These are phyloP conservation scores for Fusarium verrucosum DNA, from an alignment of 2,329 filamentous ascomycete species.

Conservation along the genomic window DNA sequence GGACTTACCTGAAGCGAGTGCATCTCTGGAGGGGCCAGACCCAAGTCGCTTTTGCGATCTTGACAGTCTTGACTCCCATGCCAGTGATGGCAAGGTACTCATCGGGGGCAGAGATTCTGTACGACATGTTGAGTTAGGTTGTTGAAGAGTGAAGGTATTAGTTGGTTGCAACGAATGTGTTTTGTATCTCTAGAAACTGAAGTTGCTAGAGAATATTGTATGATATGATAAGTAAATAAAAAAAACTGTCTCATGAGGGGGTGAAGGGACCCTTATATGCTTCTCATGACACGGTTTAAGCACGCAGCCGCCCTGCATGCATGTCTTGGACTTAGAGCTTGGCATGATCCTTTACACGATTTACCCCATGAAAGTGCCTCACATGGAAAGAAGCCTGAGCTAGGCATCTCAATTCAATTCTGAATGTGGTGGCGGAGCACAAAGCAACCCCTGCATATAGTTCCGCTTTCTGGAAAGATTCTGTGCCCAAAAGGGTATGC, in stretches of 20 bases:
- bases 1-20: conserved; percentile 57
- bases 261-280: conserved; percentile 22
- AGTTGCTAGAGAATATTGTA: conserved; percentile 2
- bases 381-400: background rate
- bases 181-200: conserved; percentile 8
- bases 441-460: background rate
- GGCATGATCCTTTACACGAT: background rate
- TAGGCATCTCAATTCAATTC: background rate
- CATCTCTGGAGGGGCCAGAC: conserved; percentile 76
- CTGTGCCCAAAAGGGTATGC: conserved; percentile 8
- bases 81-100: conserved; percentile 90
- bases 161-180: conserved; percentile 7
- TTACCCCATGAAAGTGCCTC: conserved; percentile 9
- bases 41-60: conserved; percentile 81
- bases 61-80: conserved; percentile 76
- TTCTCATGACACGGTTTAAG: background rate
- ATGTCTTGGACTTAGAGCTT: background rate
- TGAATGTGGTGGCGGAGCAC: conserved; percentile 21
- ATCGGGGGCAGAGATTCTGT: conserved; percentile 77
- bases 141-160: background rate
- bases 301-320: background rate
- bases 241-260: conserved; percentile 3
- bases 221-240: background rate
- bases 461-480: conserved; percentile 25
- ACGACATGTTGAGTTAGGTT: conserved; percentile 57